Evolutionary conservation across 2,329 filamentous ascomycete genomes (phyloP).

Genomic region (Alternaria alternata): DNA sequence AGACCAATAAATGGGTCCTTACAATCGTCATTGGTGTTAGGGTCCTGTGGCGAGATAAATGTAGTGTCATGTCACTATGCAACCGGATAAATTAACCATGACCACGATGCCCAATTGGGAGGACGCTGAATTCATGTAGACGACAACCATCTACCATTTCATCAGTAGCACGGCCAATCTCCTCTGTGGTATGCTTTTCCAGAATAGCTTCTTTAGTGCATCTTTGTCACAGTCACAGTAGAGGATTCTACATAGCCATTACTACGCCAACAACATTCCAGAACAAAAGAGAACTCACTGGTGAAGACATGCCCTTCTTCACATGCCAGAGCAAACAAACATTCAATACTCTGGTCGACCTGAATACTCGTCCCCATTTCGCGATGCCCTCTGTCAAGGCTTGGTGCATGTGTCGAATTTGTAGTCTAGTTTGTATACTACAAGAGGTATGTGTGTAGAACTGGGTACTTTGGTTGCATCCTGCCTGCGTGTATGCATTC

Average conservation of each 20-base stretch:
- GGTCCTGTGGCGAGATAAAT: background rate
- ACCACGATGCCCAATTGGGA: background rate
- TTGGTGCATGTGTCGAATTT: no score
- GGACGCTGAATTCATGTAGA: background rate
- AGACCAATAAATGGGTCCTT: background rate
- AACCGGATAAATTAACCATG: background rate
- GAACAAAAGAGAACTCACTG: background rate
- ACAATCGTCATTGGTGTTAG: background rate
- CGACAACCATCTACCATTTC: background rate
- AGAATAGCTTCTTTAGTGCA: background rate
- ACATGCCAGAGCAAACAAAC: background rate
- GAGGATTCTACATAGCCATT: background rate
- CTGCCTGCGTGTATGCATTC: no score
- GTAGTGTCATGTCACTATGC: background rate
- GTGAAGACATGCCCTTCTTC: background rate
- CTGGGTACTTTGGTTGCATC: no score
- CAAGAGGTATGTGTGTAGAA: no score
- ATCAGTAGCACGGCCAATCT: no score
- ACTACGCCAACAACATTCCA: background rate
- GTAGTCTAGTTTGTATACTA: no score
- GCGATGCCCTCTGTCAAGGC: background rate
- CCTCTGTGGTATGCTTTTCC: no score
- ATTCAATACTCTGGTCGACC: background rate
- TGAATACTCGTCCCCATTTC: background rate
- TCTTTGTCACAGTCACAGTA: background rate